Evolutionary conservation across 2,329 filamentous ascomycete species (phyloP), one percentile per base, ranked within the genome.

Genomic region (Albifimbria verrucaria): DNA sequence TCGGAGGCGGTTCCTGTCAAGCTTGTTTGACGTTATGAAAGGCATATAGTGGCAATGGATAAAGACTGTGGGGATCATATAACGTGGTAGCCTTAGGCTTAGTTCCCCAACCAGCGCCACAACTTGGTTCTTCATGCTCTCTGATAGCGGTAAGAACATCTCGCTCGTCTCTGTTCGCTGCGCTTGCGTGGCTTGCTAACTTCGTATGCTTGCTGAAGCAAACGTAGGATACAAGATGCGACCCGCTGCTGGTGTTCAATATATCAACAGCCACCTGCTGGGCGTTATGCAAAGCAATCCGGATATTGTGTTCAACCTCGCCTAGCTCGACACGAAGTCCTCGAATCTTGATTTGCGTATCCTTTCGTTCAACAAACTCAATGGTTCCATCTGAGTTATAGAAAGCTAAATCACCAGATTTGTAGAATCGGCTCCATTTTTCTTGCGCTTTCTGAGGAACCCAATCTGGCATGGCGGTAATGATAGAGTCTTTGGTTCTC

Each of bases 281-380:
- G 11, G 25, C 44, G 2, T 25, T 20, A 7, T 4, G 22, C 15
- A 3, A 20, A 7, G 7, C 18, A 17, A 12, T 17, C 42, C 20
- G 12, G 42, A 21, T 44, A 4, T 50, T 41, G 20, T 57, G 39
- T n/a, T 59, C 57, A 3, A 59, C 48, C 28, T 59, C 57, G 20
- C 56, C 54, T 0, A 55, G 54, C 44, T 59, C 83, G 49, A 80
- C 69, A 51, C 79, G 65, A 53, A 75, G 81, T 22, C 83, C 83
- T 25, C 75, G 72, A 12, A 84, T 62, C 62, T 84, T 84, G 46
- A 48, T 18, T 18, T 48, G 46, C 7, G 17, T 48, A 18, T 48
- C 46, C 17, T 32, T 21, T n/a, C 81, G 70, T 45, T 78, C 79
- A 46, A 77, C 60, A 49, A 73, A 77, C 1, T 70, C 57, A 12